Evolutionary conservation across 2,329 filamentous ascomycete genomes (phyloP), one percentile per base, ranked within the genome.

Genomic region (Gliomastix tumulicola): DNA sequence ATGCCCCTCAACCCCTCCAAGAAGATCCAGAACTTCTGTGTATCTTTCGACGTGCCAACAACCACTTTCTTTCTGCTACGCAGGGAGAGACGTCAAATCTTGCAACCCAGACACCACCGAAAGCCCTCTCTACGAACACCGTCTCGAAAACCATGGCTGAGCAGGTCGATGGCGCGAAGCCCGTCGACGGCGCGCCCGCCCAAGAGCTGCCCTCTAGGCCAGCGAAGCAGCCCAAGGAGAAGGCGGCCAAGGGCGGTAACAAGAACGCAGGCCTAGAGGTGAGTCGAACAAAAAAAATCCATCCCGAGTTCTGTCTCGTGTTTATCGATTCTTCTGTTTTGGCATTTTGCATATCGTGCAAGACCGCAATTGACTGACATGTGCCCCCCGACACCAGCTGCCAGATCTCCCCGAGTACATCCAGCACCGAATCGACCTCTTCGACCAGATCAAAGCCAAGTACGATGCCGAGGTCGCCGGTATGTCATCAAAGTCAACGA

Each of bases 381-480:
- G 15, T 15, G 21, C 5, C n/a, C 10, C 18, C 21, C n/a, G 3
- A 9, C 25, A 21, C 10, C 30, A 63, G 60, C 52, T 61, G 6
- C 63, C 57, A 63, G 54, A 60, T 56, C 48, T 71, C 64, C 84
- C 89, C 39, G 79, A 82, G 41, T 95, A 85, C 62, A 79, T 97
- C 44, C 70, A 89, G 53, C 79, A 88, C 60, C 82, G 92, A 44
- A 81, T 96, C 53, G 76, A 84, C 36, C 69, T 97, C 34, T 96
- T 96, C 65, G 85, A 96, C 58, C 80, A 83, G 57, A 72, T 96
- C 47, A 94, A 94, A 74, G 81, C 85, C 47, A 76, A 84, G 57
- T 79, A 88, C 54, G 82, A 94, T 48, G 83, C 83, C 40, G 86
- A 92, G 56, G 65, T 88, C 45, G 60, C 60, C 46, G 57, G 60